phyloP scores from a whole-genome alignment of 2,329 filamentous ascomycete species.

The Xylariaceae sp. region DNA sequence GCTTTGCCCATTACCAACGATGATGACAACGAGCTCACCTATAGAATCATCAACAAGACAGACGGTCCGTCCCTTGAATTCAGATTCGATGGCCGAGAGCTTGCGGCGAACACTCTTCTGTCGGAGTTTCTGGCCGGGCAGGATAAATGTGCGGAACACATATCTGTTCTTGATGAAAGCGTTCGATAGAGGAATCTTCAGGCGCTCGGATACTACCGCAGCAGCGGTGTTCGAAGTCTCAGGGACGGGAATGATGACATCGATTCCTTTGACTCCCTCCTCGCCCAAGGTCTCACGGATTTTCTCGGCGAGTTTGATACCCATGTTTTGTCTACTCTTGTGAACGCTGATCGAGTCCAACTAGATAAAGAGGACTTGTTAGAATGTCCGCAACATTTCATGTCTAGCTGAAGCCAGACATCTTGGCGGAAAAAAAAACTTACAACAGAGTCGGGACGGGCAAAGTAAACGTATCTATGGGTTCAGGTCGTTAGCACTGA shows the following conservation, averaged over 20 bases:
- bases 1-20: not conserved
- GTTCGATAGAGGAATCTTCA: constrained; percentile 66
- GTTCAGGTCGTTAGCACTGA: not conserved
- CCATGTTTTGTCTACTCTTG: constrained; percentile 69
- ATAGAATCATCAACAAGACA: constrained; percentile 86
- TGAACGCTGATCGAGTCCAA: constrained; percentile 47
- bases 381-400: too few relatives aligned
- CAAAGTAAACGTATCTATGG: constrained; percentile 67
- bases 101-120: constrained; percentile 87
- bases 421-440: not conserved
- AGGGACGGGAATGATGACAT: constrained; percentile 60
- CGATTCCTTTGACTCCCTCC: constrained; percentile 62
- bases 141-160: constrained; percentile 60
- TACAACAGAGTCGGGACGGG: constrained; percentile 67
- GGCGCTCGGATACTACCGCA: constrained; percentile 61
- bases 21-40: constrained; percentile 2
- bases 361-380: not conserved
- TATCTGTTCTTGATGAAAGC: constrained; percentile 31
- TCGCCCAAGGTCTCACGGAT: constrained; percentile 58
- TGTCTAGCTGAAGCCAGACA: too few relatives aligned
- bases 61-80: constrained; percentile 77
- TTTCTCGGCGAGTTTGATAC: constrained; percentile 63
- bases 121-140: constrained; percentile 67
- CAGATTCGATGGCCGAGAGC: constrained; percentile 76
- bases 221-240: constrained; percentile 72